Base-by-base conservation (phyloP, 148 eudicot species). In the Beta vulgaris region DNA sequence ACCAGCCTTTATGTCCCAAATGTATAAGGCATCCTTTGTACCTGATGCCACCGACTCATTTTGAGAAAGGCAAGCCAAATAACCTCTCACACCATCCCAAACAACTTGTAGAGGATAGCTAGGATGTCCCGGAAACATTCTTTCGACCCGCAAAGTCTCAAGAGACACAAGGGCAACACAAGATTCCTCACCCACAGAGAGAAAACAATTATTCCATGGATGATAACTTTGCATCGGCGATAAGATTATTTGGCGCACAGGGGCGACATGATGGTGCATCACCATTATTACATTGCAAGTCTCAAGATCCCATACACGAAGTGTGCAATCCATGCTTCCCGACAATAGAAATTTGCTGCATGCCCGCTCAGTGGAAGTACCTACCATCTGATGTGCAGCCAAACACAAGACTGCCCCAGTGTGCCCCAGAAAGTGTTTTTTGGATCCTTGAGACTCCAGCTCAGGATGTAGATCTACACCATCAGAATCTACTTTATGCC, bases 1-100 rank as follows among this genome's bases (percentile, higher is more conserved):
- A 78, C 99, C 99, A 26, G 98, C 83, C 80, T 96, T 96, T 55
- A 92, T 81, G 79, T 96, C 99, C 99, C 99, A 96, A 79, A 96
- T 89, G 83, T 81, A 92, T 64, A 96, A 81, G 74, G 87, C 83
- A 77, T 95, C 97, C 83, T 75, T 82, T 57, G 80, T 67, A 81
- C 88, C 96, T 46, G 91, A 78, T 76, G 83, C 80, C 81, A 71
- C 84, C 36, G 87, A 84, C 53, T 69, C 84, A 80, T 77, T 84
- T 66, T 76, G 88, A 59, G 90, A 96, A 42, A 92, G 89, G 83
- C 98, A 92, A 28, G 97, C 98, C 78, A 96, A 68, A 80, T 92
- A 96, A 77, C 97, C 94, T 77, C 91, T 87, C 73, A 68, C 76
- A 76, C 90, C 81, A 88, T 96, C 98, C 99, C 99, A 96, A 77